Conservation (phyloP, 169 alveolate species). For the Plasmodium ovale region DNA sequence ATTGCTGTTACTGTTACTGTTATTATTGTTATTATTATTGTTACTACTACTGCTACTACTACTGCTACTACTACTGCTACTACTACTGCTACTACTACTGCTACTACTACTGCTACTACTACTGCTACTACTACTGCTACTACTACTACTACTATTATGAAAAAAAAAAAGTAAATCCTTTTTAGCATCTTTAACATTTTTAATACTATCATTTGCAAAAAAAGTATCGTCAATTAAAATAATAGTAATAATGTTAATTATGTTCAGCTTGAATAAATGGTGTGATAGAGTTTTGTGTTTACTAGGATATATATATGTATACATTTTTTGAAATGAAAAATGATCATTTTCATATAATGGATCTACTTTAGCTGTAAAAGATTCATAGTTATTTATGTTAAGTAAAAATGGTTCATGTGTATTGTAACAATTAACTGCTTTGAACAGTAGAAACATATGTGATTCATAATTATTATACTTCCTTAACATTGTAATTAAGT, state of each 20-base stretch:
- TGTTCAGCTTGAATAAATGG: conserved; percentile 19
- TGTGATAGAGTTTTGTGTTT: conserved; percentile 46
- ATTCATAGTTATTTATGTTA: conserved; percentile 39
- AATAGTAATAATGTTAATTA: conserved; percentile 42
- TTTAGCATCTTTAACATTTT: not conserved
- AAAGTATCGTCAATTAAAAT: conserved; percentile 39
- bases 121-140: no score
- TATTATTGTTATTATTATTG: no score
- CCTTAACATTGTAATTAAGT: conserved; percentile 13
- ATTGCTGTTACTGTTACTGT: no score
- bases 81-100: no score
- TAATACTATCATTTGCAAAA: conserved; percentile 13
- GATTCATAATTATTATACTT: conserved; percentile 52
- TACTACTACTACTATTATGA: no score
- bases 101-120: no score
- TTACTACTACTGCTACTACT: no score
- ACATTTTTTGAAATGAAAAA: conserved; percentile 55
- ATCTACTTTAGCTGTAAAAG: conserved; percentile 26
- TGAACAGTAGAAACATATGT: conserved; percentile 50
- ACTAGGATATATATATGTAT: conserved; percentile 23
- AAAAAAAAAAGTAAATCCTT: conserved; percentile 11
- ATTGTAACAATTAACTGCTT: conserved; percentile 47
- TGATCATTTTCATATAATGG: conserved; percentile 23
- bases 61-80: no score
- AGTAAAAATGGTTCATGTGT: conserved; percentile 45